Conservation (phyloP, 768 basidiomycete genomes). For the Leucogyrophana mollusca region DNA sequence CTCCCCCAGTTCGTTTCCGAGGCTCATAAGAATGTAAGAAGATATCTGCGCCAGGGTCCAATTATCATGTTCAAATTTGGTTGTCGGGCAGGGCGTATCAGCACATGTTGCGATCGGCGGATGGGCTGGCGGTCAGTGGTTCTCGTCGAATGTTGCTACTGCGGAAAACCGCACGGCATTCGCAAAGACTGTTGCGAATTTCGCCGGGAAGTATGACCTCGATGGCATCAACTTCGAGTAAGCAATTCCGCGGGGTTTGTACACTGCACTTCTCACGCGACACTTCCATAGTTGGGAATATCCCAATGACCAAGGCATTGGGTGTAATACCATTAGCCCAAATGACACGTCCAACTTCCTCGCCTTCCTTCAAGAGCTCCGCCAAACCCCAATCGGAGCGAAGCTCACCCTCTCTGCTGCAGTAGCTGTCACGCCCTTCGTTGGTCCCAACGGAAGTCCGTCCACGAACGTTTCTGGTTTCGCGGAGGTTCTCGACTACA, state of each 20-base stretch:
- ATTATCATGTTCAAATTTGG: background rate
- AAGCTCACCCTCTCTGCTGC: slow-evolving; percentile 70
- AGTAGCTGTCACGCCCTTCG: slow-evolving; percentile 64
- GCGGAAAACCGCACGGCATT: slow-evolving; percentile 53
- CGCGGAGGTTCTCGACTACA: slow-evolving; percentile 64
- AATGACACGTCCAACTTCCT: slow-evolving; percentile 79
- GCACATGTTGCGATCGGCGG: slow-evolving; percentile 57
- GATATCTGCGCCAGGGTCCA: background rate
- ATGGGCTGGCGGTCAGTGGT: slow-evolving; percentile 60
- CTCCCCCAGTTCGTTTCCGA: slow-evolving; percentile 6
- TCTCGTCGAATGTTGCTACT: slow-evolving; percentile 49
- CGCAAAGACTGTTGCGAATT: slow-evolving; percentile 44
- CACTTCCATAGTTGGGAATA: slow-evolving; percentile 76
- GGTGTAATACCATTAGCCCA: slow-evolving; percentile 58
- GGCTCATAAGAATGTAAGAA: slow-evolving; percentile 7
- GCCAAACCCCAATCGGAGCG: slow-evolving; percentile 45
- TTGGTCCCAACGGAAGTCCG: slow-evolving; percentile 56
- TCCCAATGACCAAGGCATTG: slow-evolving; percentile 63
- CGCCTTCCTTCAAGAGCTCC: slow-evolving; percentile 68
- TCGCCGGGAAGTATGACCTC: slow-evolving; percentile 47
- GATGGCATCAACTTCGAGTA: slow-evolving; percentile 65
- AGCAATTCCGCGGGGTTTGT: slow-evolving; percentile 31
- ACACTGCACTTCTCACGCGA: background rate
- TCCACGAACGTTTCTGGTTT: slow-evolving; percentile 70
- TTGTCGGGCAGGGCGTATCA: slow-evolving; percentile 42